phyloP scores from a whole-genome alignment of 1,284 basidiomycete genomes.

The Puccinia coronata region DNA sequence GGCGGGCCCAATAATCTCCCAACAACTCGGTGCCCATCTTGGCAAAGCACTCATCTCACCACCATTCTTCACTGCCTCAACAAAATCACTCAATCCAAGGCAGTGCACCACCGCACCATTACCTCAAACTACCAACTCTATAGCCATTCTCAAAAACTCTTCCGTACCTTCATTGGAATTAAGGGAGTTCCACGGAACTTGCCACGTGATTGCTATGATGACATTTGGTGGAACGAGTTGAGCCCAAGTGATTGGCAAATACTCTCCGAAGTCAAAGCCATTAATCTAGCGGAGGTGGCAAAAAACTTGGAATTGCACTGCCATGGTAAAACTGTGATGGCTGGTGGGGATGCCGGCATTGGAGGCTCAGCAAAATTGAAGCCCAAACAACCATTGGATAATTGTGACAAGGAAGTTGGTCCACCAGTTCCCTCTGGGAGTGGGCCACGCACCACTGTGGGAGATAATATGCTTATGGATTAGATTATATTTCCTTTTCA shows the following conservation, averaged over 20 bases:
- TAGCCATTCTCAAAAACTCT: too few species aligned
- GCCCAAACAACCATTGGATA: background rate
- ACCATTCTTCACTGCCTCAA: background rate
- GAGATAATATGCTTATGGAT: background rate
- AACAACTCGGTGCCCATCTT: background rate
- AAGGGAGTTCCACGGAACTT: background rate
- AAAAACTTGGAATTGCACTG: constrained; percentile 4
- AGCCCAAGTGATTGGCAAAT: background rate
- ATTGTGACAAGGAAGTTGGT: background rate
- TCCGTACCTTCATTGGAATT: background rate
- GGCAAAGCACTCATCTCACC: background rate
- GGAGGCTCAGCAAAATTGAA: background rate
- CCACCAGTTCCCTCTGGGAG: background rate
- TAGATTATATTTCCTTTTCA: background rate
- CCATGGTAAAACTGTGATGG: background rate
- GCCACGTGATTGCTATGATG: constrained; percentile 1
- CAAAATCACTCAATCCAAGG: background rate
- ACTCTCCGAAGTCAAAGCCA: background rate
- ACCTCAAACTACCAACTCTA: too few species aligned
- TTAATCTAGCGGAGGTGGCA: background rate
- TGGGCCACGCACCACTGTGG: background rate
- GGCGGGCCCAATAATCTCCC: background rate
- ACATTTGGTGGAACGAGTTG: background rate
- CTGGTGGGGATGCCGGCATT: too few species aligned
- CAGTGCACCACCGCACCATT: too few species aligned